Percentiles rank a stretch among this genome's conserved stretches.
Evolutionary conservation across 495 filamentous ascomycete species (phyloP).

Genomic region (Thermothielavioides terrestris): DNA sequence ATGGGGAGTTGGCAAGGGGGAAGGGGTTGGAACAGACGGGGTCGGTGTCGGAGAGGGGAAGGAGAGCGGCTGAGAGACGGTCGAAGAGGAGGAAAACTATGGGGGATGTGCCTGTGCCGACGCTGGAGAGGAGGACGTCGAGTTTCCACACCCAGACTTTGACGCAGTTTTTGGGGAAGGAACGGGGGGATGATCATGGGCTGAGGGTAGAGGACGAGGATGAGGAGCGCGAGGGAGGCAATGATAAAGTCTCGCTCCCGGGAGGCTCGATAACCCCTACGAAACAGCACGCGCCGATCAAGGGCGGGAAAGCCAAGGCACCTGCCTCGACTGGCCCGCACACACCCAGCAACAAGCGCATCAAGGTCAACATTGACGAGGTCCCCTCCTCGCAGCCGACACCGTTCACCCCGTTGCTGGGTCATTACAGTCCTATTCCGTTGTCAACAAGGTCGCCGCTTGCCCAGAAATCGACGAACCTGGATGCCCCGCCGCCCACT

Average conservation of each 20-base stretch:
- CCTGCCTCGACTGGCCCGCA: constrained; percentile 12
- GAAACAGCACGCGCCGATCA: neutral
- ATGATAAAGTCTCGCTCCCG: neutral
- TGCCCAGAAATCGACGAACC: constrained; percentile 30
- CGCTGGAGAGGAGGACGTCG: constrained; percentile 7
- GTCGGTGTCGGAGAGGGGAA: constrained; percentile 5
- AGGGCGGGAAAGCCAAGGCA: neutral
- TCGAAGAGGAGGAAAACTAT: constrained; percentile 32
- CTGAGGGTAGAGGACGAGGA: constrained; percentile 26
- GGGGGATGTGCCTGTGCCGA: constrained; percentile 24
- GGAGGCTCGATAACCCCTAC: neutral
- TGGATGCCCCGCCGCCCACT: constrained; percentile 20
- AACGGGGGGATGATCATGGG: constrained; percentile 16
- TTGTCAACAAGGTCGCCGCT: constrained; percentile 30
- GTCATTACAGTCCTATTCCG: constrained; percentile 17
- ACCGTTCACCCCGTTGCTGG: constrained; percentile 28
- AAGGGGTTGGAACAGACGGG: constrained; percentile 4
- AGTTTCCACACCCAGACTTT: constrained; percentile 40
- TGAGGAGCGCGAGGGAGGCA: neutral
- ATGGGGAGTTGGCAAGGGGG: constrained; percentile 2
- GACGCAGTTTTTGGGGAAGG: constrained; percentile 30
- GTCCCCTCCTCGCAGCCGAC: constrained; percentile 36
- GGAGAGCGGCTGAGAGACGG: neutral
- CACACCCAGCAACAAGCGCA: constrained; percentile 29
- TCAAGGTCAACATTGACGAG: constrained; percentile 26